Conservation (phyloP, 2,329 filamentous ascomycete genomes). For the Fusarium nanum region DNA sequence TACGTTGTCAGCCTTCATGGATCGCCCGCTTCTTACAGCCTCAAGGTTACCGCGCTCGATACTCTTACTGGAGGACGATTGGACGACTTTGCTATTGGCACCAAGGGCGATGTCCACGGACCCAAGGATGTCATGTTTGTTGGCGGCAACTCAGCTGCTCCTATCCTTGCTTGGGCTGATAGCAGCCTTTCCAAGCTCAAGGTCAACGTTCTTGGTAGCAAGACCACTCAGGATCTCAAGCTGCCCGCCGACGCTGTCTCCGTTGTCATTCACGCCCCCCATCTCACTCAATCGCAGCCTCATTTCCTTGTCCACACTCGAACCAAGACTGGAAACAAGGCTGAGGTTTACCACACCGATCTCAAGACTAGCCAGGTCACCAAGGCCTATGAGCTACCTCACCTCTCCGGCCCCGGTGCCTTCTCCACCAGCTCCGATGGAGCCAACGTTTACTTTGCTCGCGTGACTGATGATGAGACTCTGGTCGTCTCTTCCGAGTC, state of each 20-base stretch:
- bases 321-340: constrained; percentile 78
- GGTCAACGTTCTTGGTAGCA: constrained; percentile 76
- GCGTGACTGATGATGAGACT: constrained; percentile 80
- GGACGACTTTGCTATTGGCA: constrained; percentile 77
- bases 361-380: constrained; percentile 73
- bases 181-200: constrained; percentile 70
- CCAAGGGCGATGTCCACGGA: constrained; percentile 77
- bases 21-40: constrained; percentile 74
- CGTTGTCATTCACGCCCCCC: constrained; percentile 79
- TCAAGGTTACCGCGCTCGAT: constrained; percentile 81
- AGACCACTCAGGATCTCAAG: constrained; percentile 65
- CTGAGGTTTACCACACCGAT: constrained; percentile 87
- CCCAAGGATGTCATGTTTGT: constrained; percentile 77
- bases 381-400: constrained; percentile 85
- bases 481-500: constrained; percentile 80
- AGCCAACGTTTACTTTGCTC: constrained; percentile 89
- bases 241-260: constrained; percentile 60
- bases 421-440: constrained; percentile 83
- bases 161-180: constrained; percentile 81
- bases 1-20: constrained; percentile 83
- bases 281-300: constrained; percentile 74
- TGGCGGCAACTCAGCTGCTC: constrained; percentile 79
- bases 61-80: constrained; percentile 76
- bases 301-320: constrained; percentile 89
- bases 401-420: constrained; percentile 74